Conservation (phyloP, 345 rosid genomes). For the Eucalyptus fibrosa region DNA sequence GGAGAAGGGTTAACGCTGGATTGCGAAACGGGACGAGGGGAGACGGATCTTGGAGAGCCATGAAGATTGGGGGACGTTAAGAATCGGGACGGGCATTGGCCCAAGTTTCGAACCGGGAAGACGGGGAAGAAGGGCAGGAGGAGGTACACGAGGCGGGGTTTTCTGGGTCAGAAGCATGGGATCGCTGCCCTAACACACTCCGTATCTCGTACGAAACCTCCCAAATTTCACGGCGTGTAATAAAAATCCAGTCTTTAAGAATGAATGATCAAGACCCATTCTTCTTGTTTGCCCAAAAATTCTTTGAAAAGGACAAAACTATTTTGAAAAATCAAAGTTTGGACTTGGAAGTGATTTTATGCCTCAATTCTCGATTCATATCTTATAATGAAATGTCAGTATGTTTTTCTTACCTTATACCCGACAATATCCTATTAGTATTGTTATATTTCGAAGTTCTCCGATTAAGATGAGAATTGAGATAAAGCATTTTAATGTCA, state of each 20-base stretch:
- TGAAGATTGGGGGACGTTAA: slow-evolving; percentile 30
- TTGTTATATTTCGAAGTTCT: too few relatives aligned
- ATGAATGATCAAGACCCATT: neutral
- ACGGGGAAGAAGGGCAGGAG: neutral
- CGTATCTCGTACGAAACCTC: neutral
- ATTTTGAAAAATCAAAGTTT: neutral
- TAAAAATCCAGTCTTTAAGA: neutral
- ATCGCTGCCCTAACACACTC: neutral
- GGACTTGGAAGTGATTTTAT: neutral
- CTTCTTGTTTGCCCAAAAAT: neutral
- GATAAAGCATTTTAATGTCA: too few relatives aligned
- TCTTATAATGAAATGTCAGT: neutral
- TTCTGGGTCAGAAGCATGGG: neutral
- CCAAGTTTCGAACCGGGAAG: neutral
- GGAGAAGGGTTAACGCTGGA: neutral
- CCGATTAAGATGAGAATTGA: too few relatives aligned
- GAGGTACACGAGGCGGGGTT: neutral
- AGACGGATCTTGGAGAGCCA: slow-evolving; percentile 24
- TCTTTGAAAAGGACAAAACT: neutral
- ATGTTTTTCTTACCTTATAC: too few relatives aligned
- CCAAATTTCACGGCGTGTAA: neutral
- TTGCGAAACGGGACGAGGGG: neutral
- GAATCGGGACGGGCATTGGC: slow-evolving; percentile 26
- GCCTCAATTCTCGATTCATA: neutral
- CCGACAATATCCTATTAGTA: rapidly evolving